phyloP scores from a whole-genome alignment of 2,329 filamentous ascomycete genomes.

The Colletotrichum euphorbiae region DNA sequence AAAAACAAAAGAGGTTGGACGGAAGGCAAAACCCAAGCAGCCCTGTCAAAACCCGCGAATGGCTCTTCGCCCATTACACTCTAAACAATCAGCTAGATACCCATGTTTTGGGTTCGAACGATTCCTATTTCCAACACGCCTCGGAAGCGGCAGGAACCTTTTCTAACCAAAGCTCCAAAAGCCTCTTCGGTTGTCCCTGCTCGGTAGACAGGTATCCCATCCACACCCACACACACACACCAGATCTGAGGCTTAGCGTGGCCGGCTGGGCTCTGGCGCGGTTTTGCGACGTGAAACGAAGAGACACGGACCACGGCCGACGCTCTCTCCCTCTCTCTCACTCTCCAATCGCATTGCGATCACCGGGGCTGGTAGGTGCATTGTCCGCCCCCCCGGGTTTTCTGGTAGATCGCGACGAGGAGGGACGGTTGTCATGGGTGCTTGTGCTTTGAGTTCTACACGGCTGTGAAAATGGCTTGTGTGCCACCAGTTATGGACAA shows the following conservation, averaged over 20 bases:
- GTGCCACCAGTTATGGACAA: too few species aligned
- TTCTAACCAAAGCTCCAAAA: too few species aligned
- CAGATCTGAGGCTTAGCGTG: slow-evolving; percentile 10
- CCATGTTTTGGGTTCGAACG: slow-evolving; percentile 16
- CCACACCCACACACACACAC: neutral
- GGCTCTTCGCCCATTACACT: neutral
- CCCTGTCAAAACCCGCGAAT: neutral
- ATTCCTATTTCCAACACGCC: slow-evolving; percentile 14
- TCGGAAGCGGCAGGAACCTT: slow-evolving; percentile 12
- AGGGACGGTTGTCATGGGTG: too few species aligned
- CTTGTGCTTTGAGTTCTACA: neutral
- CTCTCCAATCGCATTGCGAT: slow-evolving; percentile 22
- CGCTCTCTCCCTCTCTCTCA: neutral
- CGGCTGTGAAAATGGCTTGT: neutral
- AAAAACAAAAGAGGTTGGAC: slow-evolving; percentile 18
- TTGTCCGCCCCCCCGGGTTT: too few species aligned
- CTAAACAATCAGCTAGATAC: neutral
- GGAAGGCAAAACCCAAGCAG: slow-evolving; percentile 17
- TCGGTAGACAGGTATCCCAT: neutral
- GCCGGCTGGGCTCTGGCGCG: neutral
- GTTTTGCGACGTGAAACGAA: slow-evolving; percentile 21
- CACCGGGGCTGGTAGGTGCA: too few species aligned
- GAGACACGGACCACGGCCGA: slow-evolving; percentile 12
- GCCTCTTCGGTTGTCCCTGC: neutral
- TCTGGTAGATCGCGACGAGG: too few species aligned